Percentiles rank a stretch among this genome's conserved stretches.
phyloP scores from a whole-genome alignment of 1,139 yeast genomes.

The Debaryomyces nepalensis region DNA sequence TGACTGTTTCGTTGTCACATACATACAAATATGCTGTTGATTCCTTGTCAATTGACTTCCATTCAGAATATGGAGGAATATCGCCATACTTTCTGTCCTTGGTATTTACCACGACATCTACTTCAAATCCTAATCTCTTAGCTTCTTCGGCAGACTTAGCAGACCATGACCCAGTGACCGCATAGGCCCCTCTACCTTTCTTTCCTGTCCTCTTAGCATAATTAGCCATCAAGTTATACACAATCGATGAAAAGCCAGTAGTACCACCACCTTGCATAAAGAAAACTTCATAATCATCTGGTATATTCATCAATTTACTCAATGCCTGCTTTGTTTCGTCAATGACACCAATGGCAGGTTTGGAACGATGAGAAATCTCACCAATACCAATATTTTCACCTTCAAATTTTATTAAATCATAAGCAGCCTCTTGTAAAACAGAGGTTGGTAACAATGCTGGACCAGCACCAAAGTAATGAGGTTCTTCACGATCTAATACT shows the following conservation, averaged over 20 bases:
- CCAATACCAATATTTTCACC: slow-evolving; percentile 83
- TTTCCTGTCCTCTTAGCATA: slow-evolving; percentile 66
- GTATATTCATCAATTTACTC: slow-evolving; percentile 66
- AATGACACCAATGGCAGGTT: slow-evolving; percentile 76
- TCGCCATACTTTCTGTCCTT: slow-evolving; percentile 65
- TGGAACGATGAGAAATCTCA: slow-evolving; percentile 93
- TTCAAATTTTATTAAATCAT: slow-evolving; percentile 73
- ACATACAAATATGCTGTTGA: slow-evolving; percentile 83
- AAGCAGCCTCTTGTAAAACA: slow-evolving; percentile 87
- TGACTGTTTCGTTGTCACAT: slow-evolving; percentile 96
- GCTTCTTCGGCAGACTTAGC: slow-evolving; percentile 89
- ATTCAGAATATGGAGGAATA: slow-evolving; percentile 69
- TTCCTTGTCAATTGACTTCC: slow-evolving; percentile 53
- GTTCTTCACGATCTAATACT: slow-evolving; percentile 64
- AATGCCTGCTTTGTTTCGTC: slow-evolving; percentile 75
- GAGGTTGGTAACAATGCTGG: slow-evolving; percentile 88
- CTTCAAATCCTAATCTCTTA: slow-evolving; percentile 75
- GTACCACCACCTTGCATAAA: slow-evolving; percentile 99
- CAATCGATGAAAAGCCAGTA: slow-evolving; percentile 87
- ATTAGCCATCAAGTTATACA: slow-evolving; percentile 79
- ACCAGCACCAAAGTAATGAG: slow-evolving; percentile 94
- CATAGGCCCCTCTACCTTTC: slow-evolving; percentile 82
- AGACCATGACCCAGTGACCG: slow-evolving; percentile 94
- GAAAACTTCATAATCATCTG: slow-evolving; percentile 91
- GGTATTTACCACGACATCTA: slow-evolving; percentile 70